Evolutionary conservation across 1,139 yeast genomes (phyloP).

Genomic region (Wickerhamomyces sp.): DNA sequence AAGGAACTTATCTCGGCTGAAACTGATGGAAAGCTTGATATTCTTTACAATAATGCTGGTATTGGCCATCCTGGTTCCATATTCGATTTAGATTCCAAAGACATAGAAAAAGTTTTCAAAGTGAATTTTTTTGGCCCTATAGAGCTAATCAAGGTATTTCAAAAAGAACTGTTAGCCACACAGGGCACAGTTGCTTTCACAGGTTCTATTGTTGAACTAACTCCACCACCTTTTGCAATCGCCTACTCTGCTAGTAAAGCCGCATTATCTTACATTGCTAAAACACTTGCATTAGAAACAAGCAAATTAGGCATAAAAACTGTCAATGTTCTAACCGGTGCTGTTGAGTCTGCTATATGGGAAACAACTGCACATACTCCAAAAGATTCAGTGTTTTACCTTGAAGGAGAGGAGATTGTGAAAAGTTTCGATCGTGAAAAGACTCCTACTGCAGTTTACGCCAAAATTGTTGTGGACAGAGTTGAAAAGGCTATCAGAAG

Average conservation of each 20-base stretch:
- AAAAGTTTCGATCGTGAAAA: neutral
- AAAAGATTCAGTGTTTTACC: slow-evolving; percentile 33
- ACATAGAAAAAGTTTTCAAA: slow-evolving; percentile 47
- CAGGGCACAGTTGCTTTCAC: slow-evolving; percentile 71
- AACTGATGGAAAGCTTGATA: slow-evolving; percentile 46
- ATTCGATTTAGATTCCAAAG: slow-evolving; percentile 54
- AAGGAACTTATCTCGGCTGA: slow-evolving; percentile 31
- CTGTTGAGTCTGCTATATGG: slow-evolving; percentile 53
- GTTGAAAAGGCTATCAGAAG: slow-evolving; percentile 8
- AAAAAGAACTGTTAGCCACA: slow-evolving; percentile 51
- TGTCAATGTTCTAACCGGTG: slow-evolving; percentile 62
- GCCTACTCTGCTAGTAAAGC: slow-evolving; percentile 69
- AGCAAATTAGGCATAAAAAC: slow-evolving; percentile 69
- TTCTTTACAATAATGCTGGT: slow-evolving; percentile 66
- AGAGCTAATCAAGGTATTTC: slow-evolving; percentile 48
- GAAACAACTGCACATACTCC: slow-evolving; percentile 46
- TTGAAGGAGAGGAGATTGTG: slow-evolving; percentile 3
- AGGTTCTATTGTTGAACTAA: slow-evolving; percentile 60
- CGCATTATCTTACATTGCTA: slow-evolving; percentile 65
- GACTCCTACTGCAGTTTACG: slow-evolving; percentile 8
- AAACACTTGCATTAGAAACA: slow-evolving; percentile 57
- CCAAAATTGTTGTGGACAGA: slow-evolving; percentile 7
- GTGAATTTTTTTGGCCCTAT: slow-evolving; percentile 47
- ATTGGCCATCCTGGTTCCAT: slow-evolving; percentile 63
- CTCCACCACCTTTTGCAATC: slow-evolving; percentile 63